A percentile compares a stretch with the other conserved stretches of the same genome.
Evolutionary conservation across 495 filamentous ascomycete species (phyloP).

Genomic region (Rhizodiscina lignyota): DNA sequence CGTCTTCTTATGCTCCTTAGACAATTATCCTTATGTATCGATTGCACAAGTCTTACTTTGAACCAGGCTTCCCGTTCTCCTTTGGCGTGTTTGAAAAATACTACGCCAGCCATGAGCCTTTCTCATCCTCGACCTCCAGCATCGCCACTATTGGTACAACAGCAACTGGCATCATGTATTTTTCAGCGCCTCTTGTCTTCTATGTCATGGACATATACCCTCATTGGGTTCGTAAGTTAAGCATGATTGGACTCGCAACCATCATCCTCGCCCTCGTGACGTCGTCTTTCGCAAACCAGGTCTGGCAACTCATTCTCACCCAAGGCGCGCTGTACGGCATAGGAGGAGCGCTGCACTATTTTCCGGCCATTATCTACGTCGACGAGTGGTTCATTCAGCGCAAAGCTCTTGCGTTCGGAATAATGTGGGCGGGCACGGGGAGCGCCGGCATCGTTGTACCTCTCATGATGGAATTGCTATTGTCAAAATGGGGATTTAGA

Average conservation of each 20-base stretch:
- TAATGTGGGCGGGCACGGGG: conserved; percentile 35
- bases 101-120: conserved; percentile 25
- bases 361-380: conserved; percentile 23
- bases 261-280: conserved; percentile 7
- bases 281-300: conserved; percentile 9
- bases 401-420: conserved; percentile 39
- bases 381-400: conserved; percentile 40
- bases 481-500: conserved; percentile 31
- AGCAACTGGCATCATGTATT: conserved; percentile 28
- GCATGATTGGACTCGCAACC: neutral
- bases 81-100: conserved; percentile 17
- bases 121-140: conserved; percentile 8
- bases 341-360: conserved; percentile 13
- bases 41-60: too few species aligned
- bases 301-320: conserved; percentile 10
- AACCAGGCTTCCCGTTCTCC: conserved; percentile 12
- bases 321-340: conserved; percentile 15
- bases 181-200: conserved; percentile 25
- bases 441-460: conserved; percentile 29
- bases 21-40: too few species aligned
- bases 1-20: too few species aligned
- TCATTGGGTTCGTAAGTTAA: conserved; percentile 3
- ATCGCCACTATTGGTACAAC: conserved; percentile 12
- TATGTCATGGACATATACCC: conserved; percentile 15
- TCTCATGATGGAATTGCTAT: conserved; percentile 28